A percentile compares a stretch with the other conserved stretches of the same genome.
These are phyloP conservation scores for Endoconidiophora laricicola DNA, from an alignment of 2,329 filamentous ascomycete genomes.

Conservation along the genomic window DNA sequence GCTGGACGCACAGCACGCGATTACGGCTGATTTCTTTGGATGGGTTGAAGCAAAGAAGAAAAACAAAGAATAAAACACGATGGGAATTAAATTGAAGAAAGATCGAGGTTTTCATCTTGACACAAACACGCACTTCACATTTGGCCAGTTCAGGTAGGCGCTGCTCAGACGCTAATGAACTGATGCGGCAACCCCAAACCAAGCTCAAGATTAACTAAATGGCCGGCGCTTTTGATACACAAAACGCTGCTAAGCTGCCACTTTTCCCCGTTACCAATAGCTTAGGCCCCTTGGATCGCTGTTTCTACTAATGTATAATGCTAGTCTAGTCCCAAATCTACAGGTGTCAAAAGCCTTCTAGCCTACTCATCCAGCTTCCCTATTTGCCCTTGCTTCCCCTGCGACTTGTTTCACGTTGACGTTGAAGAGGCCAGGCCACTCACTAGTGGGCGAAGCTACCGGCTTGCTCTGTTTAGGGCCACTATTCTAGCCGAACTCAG, in stretches of 20 bases:
- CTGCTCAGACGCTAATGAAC: no score
- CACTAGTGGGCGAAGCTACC: no score
- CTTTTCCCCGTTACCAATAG: not conserved
- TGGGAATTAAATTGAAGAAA: not conserved
- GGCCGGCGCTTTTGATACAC: not conserved
- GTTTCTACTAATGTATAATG: no score
- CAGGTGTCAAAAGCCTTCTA: no score
- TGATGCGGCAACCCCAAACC: no score
- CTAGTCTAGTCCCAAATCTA: no score
- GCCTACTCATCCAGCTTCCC: not conserved
- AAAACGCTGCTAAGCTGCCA: not conserved
- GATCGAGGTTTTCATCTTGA: not conserved
- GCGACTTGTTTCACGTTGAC: constrained; percentile 3
- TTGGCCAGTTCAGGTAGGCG: no score
- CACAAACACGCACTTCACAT: not conserved
- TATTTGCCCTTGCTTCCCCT: not conserved
- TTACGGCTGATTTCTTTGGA: not conserved
- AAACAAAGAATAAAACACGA: not conserved
- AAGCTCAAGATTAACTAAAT: no score
- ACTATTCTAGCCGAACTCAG: no score
- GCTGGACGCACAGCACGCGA: constrained; percentile 12
- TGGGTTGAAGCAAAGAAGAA: constrained; percentile 1
- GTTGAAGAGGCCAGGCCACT: not conserved
- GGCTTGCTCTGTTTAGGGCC: no score
- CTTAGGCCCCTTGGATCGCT: no score